A percentile compares a stretch with the other conserved stretches of the same genome.
These are phyloP conservation scores for Pecoramyces ruminantium DNA, from an alignment of 192 early-diverging fungal species.

Conservation along the genomic window DNA sequence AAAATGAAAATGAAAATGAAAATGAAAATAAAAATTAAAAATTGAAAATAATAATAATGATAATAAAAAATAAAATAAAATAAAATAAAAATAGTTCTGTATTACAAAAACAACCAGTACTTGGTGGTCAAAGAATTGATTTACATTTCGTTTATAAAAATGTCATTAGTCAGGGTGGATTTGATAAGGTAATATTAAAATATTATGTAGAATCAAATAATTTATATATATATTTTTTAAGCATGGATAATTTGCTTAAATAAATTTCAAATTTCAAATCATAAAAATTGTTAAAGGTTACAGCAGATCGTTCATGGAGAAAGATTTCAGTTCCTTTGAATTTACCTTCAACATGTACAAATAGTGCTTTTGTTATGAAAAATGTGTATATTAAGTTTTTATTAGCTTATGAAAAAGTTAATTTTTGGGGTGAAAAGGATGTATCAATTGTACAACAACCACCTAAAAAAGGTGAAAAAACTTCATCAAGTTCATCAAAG, in stretches of 20 bases:
- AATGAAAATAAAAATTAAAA: too few species aligned
- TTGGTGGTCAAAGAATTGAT: slow-evolving; percentile 61
- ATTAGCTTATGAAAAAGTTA: slow-evolving; percentile 40
- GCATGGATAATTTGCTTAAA: too few species aligned
- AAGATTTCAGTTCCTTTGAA: slow-evolving; percentile 52
- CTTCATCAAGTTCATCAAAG: background rate
- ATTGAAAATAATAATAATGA: background rate
- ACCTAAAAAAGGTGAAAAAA: background rate
- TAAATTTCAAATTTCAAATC: too few species aligned
- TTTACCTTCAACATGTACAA: slow-evolving; percentile 67
- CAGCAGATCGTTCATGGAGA: slow-evolving; percentile 55
- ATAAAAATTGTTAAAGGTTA: slow-evolving; percentile 52
- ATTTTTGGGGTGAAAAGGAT: slow-evolving; percentile 21
- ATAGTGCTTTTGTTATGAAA: slow-evolving; percentile 63
- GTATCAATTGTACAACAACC: background rate
- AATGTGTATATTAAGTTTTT: slow-evolving; percentile 51
- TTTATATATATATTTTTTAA: too few species aligned
- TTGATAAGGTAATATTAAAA: slow-evolving; percentile 7
- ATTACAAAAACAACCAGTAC: slow-evolving; percentile 21
- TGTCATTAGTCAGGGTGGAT: background rate
- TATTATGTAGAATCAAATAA: too few species aligned
- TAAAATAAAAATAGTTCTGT: background rate
- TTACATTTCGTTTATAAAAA: slow-evolving; percentile 28
- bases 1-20: too few species aligned
- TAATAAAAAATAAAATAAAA: slow-evolving; percentile 19